A percentile compares a stretch with the other conserved stretches of the same genome.
Conservation (phyloP, 2,329 filamentous ascomycete species). For the Aureobasidium sp. region DNA sequence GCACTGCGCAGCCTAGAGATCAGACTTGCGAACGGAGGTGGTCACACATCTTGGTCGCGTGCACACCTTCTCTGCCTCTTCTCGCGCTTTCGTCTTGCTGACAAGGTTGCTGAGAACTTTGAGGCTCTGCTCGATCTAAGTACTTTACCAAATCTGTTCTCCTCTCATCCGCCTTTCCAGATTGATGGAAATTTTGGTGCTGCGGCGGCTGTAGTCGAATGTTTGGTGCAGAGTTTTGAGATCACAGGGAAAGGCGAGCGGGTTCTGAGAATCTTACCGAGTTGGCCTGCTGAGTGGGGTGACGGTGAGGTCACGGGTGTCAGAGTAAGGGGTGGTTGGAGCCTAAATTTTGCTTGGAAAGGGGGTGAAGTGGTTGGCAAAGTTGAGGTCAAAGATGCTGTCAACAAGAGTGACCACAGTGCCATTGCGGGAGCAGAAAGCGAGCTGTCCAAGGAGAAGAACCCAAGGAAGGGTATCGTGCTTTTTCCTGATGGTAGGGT, state of each 20-base stretch:
- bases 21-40: not conserved
- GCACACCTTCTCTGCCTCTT: not conserved
- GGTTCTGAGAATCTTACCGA: not conserved
- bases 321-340: slow-evolving; percentile 1
- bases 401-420: not conserved
- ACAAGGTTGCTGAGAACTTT: not conserved
- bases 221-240: slow-evolving; percentile 8
- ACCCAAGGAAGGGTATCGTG: not conserved
- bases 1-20: not conserved
- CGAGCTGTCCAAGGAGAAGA: not conserved
- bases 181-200: slow-evolving; percentile 6
- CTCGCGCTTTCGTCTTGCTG: not conserved
- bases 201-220: not conserved
- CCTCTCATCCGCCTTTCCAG: slow-evolving; percentile 1
- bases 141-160: not conserved
- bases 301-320: not conserved
- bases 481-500: not conserved
- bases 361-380: not conserved
- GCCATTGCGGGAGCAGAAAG: not conserved
- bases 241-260: not conserved
- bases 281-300: not conserved
- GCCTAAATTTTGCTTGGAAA: not conserved
- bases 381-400: slow-evolving; percentile 19
- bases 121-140: not conserved
- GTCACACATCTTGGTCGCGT: not conserved